Evolutionary conservation across 73 alveolate species (phyloP).

Genomic region (Tetrahymena malaccensis): DNA sequence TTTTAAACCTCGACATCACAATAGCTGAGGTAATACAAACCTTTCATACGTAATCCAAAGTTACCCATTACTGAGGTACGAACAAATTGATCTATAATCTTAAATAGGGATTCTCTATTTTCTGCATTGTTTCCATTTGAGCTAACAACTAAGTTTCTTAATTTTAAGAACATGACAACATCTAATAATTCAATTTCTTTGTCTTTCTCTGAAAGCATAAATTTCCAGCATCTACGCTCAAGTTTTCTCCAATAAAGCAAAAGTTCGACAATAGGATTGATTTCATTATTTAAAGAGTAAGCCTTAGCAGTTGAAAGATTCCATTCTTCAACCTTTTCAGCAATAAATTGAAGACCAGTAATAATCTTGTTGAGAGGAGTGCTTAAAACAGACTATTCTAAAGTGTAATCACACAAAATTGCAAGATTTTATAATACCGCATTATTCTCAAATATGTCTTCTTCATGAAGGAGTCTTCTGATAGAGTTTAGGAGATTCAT

Average conservation of each 20-base stretch:
- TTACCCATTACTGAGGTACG: background rate
- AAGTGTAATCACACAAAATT: background rate
- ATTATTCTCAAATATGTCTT: constrained; percentile 13
- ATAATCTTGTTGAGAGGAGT: constrained; percentile 27
- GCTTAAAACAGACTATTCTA: constrained; percentile 1
- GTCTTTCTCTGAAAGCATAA: constrained; percentile 1
- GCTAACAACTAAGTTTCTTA: background rate
- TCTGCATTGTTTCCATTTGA: background rate
- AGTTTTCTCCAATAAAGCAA: constrained; percentile 26
- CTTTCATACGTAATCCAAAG: background rate
- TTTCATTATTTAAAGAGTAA: background rate
- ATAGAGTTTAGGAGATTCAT: background rate
- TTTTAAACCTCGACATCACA: background rate
- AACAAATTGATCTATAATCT: background rate
- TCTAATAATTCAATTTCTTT: constrained; percentile 22
- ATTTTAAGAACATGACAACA: constrained; percentile 15
- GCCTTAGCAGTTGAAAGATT: constrained; percentile 18
- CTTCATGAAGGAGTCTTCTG: background rate
- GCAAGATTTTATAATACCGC: constrained; percentile 11
- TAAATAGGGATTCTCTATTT: background rate
- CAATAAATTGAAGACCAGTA: constrained; percentile 14
- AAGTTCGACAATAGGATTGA: background rate
- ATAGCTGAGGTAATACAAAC: background rate
- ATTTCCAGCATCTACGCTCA: constrained; percentile 35
- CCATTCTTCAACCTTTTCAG: constrained; percentile 27